phyloP scores from a whole-genome alignment of 345 rosid species.

The Salix dunnii region DNA sequence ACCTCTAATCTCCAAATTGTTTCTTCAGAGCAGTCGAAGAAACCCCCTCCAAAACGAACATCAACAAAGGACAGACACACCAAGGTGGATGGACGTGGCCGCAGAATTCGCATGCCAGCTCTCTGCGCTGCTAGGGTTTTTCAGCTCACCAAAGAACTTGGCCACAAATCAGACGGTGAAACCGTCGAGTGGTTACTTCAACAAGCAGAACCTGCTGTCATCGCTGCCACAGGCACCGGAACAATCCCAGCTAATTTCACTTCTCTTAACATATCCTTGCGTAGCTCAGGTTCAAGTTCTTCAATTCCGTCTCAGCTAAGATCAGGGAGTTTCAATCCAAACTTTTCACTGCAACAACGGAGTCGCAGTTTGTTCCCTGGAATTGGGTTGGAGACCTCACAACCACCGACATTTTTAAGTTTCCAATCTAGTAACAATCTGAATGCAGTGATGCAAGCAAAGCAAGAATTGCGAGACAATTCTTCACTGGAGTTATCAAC shows the following conservation, averaged over 20 bases:
- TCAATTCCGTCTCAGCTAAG: slow-evolving; percentile 83
- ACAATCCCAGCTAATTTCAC: slow-evolving; percentile 97
- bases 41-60: slow-evolving; percentile 71
- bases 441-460: slow-evolving; percentile 51
- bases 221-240: slow-evolving; percentile 97
- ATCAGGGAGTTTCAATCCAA: slow-evolving; percentile 55
- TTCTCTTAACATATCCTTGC: slow-evolving; percentile 82
- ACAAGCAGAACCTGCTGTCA: slow-evolving; percentile 94
- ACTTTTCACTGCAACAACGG: slow-evolving; percentile 52
- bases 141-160: slow-evolving; percentile 85
- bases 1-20: slow-evolving; percentile 32
- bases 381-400: slow-evolving; percentile 38
- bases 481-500: slow-evolving; percentile 42
- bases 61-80: slow-evolving; percentile 96
- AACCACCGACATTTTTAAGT: slow-evolving; percentile 62
- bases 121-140: slow-evolving; percentile 99
- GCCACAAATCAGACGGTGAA: slow-evolving; percentile 93
- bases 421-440: slow-evolving; percentile 56
- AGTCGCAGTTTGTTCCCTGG: slow-evolving; percentile 51
- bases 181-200: slow-evolving; percentile 98
- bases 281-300: slow-evolving; percentile 85
- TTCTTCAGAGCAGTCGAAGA: slow-evolving; percentile 44
- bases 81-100: slow-evolving; percentile 91
- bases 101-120: slow-evolving; percentile 99
- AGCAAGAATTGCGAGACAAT: slow-evolving; percentile 50